Evolutionary conservation across 306 rosid species (phyloP), one percentile per base, ranked within the genome.

Genomic region (Cercis canadensis): DNA sequence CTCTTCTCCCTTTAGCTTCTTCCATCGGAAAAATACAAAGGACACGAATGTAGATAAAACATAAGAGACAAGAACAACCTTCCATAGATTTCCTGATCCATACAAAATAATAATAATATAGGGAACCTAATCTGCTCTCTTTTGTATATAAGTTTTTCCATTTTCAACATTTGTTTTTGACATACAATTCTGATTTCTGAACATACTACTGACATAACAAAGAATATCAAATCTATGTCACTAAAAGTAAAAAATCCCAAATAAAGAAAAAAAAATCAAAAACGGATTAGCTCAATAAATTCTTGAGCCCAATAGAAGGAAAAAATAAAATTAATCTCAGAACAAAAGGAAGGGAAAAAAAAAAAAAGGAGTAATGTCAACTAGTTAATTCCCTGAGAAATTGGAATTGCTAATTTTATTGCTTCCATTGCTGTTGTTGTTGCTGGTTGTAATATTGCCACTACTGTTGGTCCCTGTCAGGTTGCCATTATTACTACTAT

Each of bases 351-450:
- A n/a, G 43, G 57, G 24, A 8, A 4, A 44, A 53, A 18, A 8
- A 4, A 44, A 53, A 18, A 50, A 43, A 49, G 43, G 50, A 61
- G 49, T 51, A 7, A 54, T 52, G 46, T 7, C 17, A 60, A 45
- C 47, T 34, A 74, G 34, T 14, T 63, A 70, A 51, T 81, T 80
- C 58, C 69, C 65, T 67, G 67, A 54, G 36, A 85, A 81, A 63
- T 75, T 85, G 0, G 79, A 55, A 62, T 69, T 70, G 71, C 50
- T 65, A 67, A 67, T 69, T 78, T 81, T 71, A 58, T 75, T 83
- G 73, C 60, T 78, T 74, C 67, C 72, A 33, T 77, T 73, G 57
- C 58, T 67, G 53, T 65, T 80, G 68, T 37, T 62, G 74, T 71
- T 71, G 59, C 65, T 21, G 19, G 31, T 57, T 0, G 70, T 21